Base-by-base conservation (phyloP, 345 rosid species). In the Populus ilicifolia region DNA sequence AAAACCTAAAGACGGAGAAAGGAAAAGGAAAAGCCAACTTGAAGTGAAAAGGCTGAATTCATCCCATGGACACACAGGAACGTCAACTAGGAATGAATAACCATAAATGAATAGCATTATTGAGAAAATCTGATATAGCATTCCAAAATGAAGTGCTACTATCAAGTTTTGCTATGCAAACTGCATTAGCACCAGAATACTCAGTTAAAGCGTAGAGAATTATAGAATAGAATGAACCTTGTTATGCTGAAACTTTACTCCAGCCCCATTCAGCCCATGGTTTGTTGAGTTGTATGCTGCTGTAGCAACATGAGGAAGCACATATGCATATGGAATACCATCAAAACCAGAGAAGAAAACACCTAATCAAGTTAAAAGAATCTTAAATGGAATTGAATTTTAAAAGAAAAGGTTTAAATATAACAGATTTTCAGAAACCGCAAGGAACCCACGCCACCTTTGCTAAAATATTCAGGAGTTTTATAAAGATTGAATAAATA, bases 231-330 rank as follows among this genome's bases (percentile, higher is more conserved):
- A 65, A 79, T 46, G 77, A 83, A 96, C 99, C 99, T 92, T 90
- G 86, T 80, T 89, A 85, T 90, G 90, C 79, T 88, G 98, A 84
- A 82, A 90, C 87, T 88, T 96, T 78, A 84, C 94, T 76, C 91
- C 98, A 73, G 78, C 78, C 43, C 95, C 97, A 67, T 89, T 87
- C 78, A 88, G 88, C 84, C 93, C 89, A 80, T 94, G 92, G 86
- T 87, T 84, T 75, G 83, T 84, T 29, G 90, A 76, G 85, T 86
- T 91, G 85, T 89, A 86, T 64, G 90, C 85, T 74, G 83, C 94
- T 87, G 98, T 87, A 84, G 94, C 89, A 83, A 87, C 89, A 92
- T 90, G 89, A 85, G 90, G 93, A 86, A 86, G 86, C 80, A 83
- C 89, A 80, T 83, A 79, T 79, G 86, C 84, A 86, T 85, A 89